Evolutionary conservation across 2,329 filamentous ascomycete genomes (phyloP).

Genomic region (Calonectria fujianensis): DNA sequence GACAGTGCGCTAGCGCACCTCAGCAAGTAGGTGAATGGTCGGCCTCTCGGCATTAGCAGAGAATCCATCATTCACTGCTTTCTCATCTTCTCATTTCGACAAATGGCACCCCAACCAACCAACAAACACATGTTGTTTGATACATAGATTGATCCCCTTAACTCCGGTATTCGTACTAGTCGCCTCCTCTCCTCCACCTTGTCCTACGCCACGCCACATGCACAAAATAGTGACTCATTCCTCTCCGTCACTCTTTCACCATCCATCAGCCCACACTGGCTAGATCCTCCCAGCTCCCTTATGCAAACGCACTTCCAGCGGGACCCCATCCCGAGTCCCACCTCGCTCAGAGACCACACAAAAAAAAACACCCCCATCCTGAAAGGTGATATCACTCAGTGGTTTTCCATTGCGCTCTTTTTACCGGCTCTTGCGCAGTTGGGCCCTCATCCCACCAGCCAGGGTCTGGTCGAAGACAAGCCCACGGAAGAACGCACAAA

Average conservation of each 20-base stretch:
- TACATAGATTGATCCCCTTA: constrained; percentile 10
- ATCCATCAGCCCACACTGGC: constrained; percentile 9
- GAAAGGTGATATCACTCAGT: neutral
- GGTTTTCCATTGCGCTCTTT: neutral
- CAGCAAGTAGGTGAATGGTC: constrained; percentile 11
- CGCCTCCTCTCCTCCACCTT: constrained; percentile 19
- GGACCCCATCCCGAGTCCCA: constrained; percentile 27
- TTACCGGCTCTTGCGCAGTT: neutral
- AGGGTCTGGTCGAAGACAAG: constrained; percentile 8
- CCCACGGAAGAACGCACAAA: constrained; percentile 13
- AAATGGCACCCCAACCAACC: constrained; percentile 16
- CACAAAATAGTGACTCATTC: constrained; percentile 26
- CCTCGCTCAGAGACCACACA: constrained; percentile 11
- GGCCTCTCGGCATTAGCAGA: constrained; percentile 17
- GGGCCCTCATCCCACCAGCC: neutral
- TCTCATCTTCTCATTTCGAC: neutral
- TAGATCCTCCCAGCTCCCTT: constrained; percentile 21
- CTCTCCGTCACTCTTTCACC: constrained; percentile 1
- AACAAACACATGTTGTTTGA: constrained; percentile 24
- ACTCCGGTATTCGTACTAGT: constrained; percentile 13
- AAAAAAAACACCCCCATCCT: constrained; percentile 6
- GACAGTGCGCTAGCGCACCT: constrained; percentile 20
- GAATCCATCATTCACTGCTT: constrained; percentile 1
- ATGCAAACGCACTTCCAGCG: neutral
- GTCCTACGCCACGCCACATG: constrained; percentile 27